Evolutionary conservation across 1,139 yeast species (phyloP).

Genomic region (Protomyces macrosporus): DNA sequence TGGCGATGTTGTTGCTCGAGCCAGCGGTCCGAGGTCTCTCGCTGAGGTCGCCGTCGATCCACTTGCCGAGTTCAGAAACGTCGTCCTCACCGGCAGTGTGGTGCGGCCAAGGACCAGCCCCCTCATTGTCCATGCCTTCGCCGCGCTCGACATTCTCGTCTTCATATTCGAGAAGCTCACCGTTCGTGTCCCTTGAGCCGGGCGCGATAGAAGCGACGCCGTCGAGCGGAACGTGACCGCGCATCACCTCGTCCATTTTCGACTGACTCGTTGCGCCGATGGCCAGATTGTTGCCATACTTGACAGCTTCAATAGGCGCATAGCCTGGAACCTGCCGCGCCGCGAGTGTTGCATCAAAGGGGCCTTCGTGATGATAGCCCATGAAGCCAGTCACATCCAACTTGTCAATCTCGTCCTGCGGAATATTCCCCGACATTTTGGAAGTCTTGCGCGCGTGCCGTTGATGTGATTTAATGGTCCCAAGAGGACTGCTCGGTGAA

Average conservation of each 20-base stretch:
- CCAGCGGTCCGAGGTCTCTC: not conserved
- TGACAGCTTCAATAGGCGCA: constrained; percentile 30
- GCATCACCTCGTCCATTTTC: constrained; percentile 26
- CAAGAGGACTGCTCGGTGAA: not conserved
- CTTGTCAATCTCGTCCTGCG: constrained; percentile 21
- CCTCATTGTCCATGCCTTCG: not conserved
- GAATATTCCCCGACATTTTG: constrained; percentile 1
- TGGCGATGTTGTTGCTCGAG: not conserved
- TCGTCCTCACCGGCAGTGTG: not conserved
- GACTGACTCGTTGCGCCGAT: constrained; percentile 29
- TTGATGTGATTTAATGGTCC: not conserved
- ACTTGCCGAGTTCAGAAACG: constrained; percentile 1
- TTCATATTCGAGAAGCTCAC: constrained; percentile 14
- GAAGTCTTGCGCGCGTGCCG: constrained; percentile 10
- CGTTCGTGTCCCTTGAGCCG: constrained; percentile 16
- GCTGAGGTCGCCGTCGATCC: constrained; percentile 4
- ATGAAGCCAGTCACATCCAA: constrained; percentile 3
- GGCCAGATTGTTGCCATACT: constrained; percentile 26
- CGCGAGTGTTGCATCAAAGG: constrained; percentile 30
- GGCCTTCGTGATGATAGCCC: constrained; percentile 32
- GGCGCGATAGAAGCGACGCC: constrained; percentile 28
- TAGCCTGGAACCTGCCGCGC: constrained; percentile 28
- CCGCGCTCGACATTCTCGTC: constrained; percentile 22
- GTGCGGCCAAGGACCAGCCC: not conserved
- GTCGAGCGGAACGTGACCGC: constrained; percentile 28